Base-by-base conservation (phyloP, 2,329 filamentous ascomycete species). In the Stromatinia cepivora region DNA sequence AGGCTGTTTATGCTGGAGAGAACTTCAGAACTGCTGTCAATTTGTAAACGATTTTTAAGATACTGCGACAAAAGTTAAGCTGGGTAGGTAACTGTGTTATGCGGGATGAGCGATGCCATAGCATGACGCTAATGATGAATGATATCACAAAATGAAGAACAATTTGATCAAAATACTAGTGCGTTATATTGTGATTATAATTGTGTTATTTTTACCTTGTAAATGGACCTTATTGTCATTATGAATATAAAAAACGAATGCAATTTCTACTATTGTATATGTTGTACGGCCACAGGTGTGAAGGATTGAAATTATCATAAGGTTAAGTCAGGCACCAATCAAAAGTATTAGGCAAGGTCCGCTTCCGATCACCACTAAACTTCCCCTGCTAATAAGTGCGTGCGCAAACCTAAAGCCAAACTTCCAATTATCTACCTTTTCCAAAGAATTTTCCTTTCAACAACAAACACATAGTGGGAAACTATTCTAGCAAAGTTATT, bases 21-120 rank as follows among this genome's bases (percentile, higher is more conserved):
- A 93, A 93, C 80, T 99, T 98, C 92, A 92, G 94, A 85, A 93
- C 84, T 77, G 84, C 94, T 73, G 90, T 97, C 79, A 94, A 92
- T 86, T 82, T 97, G 83, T 97, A 92, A 89, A 82, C 53, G 13
- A 31, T 28, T n/a, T n/a, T 28, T 57, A 57, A 31, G 67, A 34
- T 39, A n/a, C n/a, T 57, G 36, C 52, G 36, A 65, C 31, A 58
- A 66, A 66, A 66, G 22, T 53, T 45, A 9, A 62, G 42, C 53
- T 53, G 13, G 52, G 50, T 48, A 58, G 61, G 17, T 36, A 66
- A 46, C 25, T 52, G 46, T 64, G 31, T 68, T 54, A 34, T 53
- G 57, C 52, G 34, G 36, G 22, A 63, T 45, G 66, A 53, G 48
- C 28, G 46, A 63, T 68, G 50, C 66, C 57, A 36, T 68, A 63